Evolutionary conservation across 2,329 filamentous ascomycete species (phyloP), one percentile per base, ranked within the genome.

Genomic region (Pseudogymnoascus sp.): DNA sequence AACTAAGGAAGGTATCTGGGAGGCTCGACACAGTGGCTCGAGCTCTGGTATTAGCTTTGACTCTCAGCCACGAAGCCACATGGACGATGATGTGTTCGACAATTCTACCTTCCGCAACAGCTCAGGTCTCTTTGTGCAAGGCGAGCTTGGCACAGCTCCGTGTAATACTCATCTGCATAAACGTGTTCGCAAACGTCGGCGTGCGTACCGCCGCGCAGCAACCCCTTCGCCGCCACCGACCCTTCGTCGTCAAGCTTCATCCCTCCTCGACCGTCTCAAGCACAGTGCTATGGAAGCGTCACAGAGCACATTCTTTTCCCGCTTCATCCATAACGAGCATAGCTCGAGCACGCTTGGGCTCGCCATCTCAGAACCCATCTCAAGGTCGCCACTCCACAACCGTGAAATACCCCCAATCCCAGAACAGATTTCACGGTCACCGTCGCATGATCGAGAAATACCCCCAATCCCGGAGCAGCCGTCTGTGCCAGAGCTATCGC

Each of bases 11-110:
- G 64, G 37, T n/a, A 67, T 31, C 21, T 55, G 40, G 40, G 59
- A 60, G 6, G 59, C 39, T 31, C 21, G 59, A 25, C 59, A 42
- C 36, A 45, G 33, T 36, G 58, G 58, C 18, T 59, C 55, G 67
- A 29, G 69, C 70, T 42, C 36, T 21, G 39, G 59, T 2, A 2
- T 15, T 31, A 15, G 39, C 7, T 42, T 21, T 60, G 36, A 21
- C 37, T 42, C 37, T n/a, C 35, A 35, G 35, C 36, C 36, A 37
- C 21, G 58, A 25, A 59, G 58, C 25, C 27, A 60, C 60, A 65
- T 42, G 48, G 63, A 21, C 4, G 48, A 33, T 29, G 48, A 55
- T 18, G 48, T 33, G 7, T 55, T 55, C 18, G 33, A 37, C 7
- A 40, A 27, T 59, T 59, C 58, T 6, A 59, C 18, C 58, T 59